Evolutionary conservation across 441 rosid genomes (phyloP), one percentile per base, ranked within the genome.

Genomic region (Adansonia grandidieri): DNA sequence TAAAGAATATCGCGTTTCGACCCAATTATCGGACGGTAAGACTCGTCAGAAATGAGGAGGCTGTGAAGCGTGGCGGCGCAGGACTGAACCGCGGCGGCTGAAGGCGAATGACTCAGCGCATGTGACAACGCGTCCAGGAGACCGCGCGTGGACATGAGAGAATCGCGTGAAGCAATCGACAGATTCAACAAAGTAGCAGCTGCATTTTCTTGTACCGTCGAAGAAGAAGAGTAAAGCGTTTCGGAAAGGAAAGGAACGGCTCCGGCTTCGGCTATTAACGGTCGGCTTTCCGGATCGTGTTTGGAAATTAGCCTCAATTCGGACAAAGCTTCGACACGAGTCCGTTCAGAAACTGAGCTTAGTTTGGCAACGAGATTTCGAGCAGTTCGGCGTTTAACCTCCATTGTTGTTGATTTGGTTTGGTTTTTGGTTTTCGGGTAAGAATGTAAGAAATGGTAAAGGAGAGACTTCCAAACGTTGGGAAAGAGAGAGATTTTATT

Each of bases 111-210:
- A 42, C 94, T 85, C 65, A 95, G 91, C 22, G 85, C 89, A 86
- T 93, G 97, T 50, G 97, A 87, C 51, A 95, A 80, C 58, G 98
- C 97, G 84, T 93, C 97, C 60, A 92, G 91, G 71, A 95, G 83
- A 58, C 97, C 96, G 65, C 90, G 90, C 11, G 97, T 88, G 73
- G 97, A 89, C 91, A 95, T 92, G 54, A 93, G 88, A 0, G 92
- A 44, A 45, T 87, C 91, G 37, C 93, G 91, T 9, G 91, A 84
- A 20, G 91, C 76, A 79, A 95, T 93, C 2, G 98, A 93, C 70
- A 95, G 84, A 79, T 95, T 95, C 40, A 93, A 86, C 61, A 95
- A 96, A 10, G 98, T 87, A 0, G 95, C 94, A 70, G 98, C 88
- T 68, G 99, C 96, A 89, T 93, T 93, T 20, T 93, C 99, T n/a